Conservation (phyloP, 2,329 filamentous ascomycete genomes). For the Penicillium sp. region DNA sequence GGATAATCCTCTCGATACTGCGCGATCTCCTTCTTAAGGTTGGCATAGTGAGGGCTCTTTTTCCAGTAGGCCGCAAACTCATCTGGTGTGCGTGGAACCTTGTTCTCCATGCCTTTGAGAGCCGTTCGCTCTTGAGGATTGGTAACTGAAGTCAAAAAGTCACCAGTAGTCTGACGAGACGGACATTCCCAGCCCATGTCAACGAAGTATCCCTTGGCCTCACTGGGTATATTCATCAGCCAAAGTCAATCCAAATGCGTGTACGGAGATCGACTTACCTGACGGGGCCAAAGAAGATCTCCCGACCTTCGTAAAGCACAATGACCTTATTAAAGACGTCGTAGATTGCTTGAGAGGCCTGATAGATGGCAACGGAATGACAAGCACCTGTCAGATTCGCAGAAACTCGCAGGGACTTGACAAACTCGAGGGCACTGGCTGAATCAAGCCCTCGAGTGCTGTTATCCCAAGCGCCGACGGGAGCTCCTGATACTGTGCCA, state of each 20-base stretch:
- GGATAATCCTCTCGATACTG: slow-evolving; percentile 34
- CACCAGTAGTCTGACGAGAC: slow-evolving; percentile 63
- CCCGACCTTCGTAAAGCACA: slow-evolving; percentile 71
- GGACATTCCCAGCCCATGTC: slow-evolving; percentile 68
- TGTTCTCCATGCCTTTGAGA: slow-evolving; percentile 57
- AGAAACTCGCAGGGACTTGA: slow-evolving; percentile 51
- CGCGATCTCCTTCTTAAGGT: slow-evolving; percentile 36
- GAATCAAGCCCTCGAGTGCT: slow-evolving; percentile 54
- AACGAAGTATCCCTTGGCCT: slow-evolving; percentile 65
- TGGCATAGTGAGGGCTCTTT: slow-evolving; percentile 32
- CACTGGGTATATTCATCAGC: slow-evolving; percentile 35
- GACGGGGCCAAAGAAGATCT: slow-evolving; percentile 70
- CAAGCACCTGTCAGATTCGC: slow-evolving; percentile 51
- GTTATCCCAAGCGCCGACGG: slow-evolving; percentile 47
- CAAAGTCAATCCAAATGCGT: background rate
- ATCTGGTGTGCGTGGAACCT: slow-evolving; percentile 63
- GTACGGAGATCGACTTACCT: background rate
- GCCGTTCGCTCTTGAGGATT: slow-evolving; percentile 60
- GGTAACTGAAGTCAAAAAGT: slow-evolving; percentile 69
- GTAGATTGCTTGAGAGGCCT: slow-evolving; percentile 51
- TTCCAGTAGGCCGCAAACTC: slow-evolving; percentile 61
- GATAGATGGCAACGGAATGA: slow-evolving; percentile 59
- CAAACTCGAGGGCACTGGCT: slow-evolving; percentile 59
- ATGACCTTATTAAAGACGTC: slow-evolving; percentile 71
- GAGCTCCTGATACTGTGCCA: slow-evolving; percentile 34